phyloP scores from a whole-genome alignment of 2,329 filamentous ascomycete genomes.

The Trichophyton rubrum region DNA sequence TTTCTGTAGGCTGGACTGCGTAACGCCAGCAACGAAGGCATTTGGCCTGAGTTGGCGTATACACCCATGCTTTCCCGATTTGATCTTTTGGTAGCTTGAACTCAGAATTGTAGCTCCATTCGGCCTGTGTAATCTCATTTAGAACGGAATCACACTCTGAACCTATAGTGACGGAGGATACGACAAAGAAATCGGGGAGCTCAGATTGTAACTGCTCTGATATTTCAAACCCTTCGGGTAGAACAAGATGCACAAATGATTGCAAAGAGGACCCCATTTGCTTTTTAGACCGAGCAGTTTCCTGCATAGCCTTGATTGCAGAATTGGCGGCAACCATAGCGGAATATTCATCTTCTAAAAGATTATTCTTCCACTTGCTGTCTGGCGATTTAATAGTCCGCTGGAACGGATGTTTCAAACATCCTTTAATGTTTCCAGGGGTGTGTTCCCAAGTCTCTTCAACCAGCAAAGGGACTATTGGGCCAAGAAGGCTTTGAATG shows the following conservation, averaged over 20 bases:
- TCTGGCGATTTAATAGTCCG: conserved; percentile 24
- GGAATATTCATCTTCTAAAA: conserved; percentile 37
- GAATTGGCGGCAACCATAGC: conserved; percentile 41
- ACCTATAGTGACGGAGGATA: conserved; percentile 49
- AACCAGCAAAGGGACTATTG: conserved; percentile 64
- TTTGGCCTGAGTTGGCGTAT: conserved; percentile 48
- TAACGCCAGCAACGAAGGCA: conserved; percentile 87
- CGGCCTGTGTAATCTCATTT: conserved; percentile 19
- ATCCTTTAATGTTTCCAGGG: conserved; percentile 49
- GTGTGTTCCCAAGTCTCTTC: conserved; percentile 78
- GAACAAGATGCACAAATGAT: conserved; percentile 47
- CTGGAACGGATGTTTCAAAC: conserved; percentile 34
- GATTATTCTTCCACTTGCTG: conserved; percentile 28
- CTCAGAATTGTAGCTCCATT: conserved; percentile 34
- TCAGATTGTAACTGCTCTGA: conserved; percentile 32
- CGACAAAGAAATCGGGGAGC: conserved; percentile 54
- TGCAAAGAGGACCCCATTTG: conserved; percentile 70
- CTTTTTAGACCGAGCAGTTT: conserved; percentile 58
- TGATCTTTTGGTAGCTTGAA: conserved; percentile 27
- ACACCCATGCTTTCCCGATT: conserved; percentile 29
- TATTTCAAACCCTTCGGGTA: conserved; percentile 17
- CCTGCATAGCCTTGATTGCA: conserved; percentile 63
- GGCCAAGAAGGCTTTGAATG: conserved; percentile 64
- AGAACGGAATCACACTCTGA: conserved; percentile 20
- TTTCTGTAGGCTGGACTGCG: conserved; percentile 40